Evolutionary conservation across 2,329 filamentous ascomycete species (phyloP).

Genomic region (Claviceps quebecensis): DNA sequence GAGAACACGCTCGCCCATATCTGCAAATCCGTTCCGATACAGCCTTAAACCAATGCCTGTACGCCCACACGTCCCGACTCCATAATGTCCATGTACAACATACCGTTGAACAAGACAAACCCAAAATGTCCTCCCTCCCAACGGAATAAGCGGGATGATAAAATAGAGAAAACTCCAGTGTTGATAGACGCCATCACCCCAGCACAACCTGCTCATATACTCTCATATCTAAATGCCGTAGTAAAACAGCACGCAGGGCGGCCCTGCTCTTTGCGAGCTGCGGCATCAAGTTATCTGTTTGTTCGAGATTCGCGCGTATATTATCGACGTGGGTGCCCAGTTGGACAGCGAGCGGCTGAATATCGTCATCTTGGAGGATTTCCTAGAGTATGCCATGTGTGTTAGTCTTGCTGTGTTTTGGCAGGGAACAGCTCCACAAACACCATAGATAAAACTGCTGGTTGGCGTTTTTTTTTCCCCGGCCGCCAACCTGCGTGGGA

Average conservation of each 20-base stretch:
- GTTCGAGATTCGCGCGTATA: constrained; percentile 37
- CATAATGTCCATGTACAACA: no score
- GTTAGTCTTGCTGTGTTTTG: no score
- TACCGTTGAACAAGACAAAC: no score
- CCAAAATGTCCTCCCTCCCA: no score
- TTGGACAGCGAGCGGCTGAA: constrained; percentile 32
- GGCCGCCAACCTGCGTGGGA: no score
- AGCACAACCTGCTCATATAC: constrained; percentile 35
- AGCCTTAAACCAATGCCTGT: background rate
- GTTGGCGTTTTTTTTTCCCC: no score
- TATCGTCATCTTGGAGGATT: constrained; percentile 22
- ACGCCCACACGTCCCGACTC: background rate
- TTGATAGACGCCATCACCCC: constrained; percentile 12
- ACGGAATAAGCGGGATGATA: no score
- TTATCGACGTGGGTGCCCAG: constrained; percentile 42
- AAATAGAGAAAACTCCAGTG: no score
- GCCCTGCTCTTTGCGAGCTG: constrained; percentile 34
- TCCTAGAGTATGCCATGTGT: background rate
- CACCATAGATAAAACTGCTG: no score
- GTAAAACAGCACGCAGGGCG: constrained; percentile 33
- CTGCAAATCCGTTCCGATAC: no score
- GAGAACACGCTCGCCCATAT: no score
- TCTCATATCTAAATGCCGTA: constrained; percentile 28
- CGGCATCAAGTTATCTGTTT: constrained; percentile 37
- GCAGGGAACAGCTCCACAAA: no score